Conservation (phyloP, 1,139 yeast species). For the Taphrina wiesneri region DNA sequence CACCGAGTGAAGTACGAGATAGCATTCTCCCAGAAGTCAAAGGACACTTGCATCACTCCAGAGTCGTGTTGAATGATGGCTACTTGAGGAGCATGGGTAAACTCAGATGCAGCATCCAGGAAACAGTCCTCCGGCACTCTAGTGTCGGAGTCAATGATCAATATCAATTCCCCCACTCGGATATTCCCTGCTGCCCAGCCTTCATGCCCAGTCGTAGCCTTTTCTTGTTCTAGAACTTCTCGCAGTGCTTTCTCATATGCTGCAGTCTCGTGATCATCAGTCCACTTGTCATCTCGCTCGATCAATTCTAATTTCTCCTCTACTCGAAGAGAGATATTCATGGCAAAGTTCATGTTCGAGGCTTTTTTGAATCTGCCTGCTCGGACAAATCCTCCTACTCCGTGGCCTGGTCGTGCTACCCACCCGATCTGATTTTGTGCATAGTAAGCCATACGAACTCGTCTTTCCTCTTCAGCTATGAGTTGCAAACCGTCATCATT, state of each 20-base stretch:
- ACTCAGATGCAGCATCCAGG: conserved; percentile 39
- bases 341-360: conserved; percentile 33
- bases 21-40: conserved; percentile 38
- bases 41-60: conserved; percentile 38
- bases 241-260: conserved; percentile 37
- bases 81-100: conserved; percentile 38
- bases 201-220: conserved; percentile 32
- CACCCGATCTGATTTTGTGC: conserved; percentile 38
- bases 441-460: conserved; percentile 36
- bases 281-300: conserved; percentile 37
- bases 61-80: conserved; percentile 39
- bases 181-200: conserved; percentile 39
- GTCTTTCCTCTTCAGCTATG: conserved; percentile 36
- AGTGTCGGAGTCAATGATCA: conserved; percentile 39
- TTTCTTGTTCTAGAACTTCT: conserved; percentile 27
- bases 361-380: conserved; percentile 35
- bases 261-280: conserved; percentile 27
- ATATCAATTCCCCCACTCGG: conserved; percentile 38
- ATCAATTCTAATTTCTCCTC: conserved; percentile 37
- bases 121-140: conserved; percentile 39
- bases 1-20: conserved; percentile 39
- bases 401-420: conserved; percentile 39
- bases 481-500: conserved; percentile 40
- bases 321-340: conserved; percentile 36
- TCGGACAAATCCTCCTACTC: conserved; percentile 35